Conservation (phyloP, 352 stramenopile species). For the Phytophthora niederhauseri region DNA sequence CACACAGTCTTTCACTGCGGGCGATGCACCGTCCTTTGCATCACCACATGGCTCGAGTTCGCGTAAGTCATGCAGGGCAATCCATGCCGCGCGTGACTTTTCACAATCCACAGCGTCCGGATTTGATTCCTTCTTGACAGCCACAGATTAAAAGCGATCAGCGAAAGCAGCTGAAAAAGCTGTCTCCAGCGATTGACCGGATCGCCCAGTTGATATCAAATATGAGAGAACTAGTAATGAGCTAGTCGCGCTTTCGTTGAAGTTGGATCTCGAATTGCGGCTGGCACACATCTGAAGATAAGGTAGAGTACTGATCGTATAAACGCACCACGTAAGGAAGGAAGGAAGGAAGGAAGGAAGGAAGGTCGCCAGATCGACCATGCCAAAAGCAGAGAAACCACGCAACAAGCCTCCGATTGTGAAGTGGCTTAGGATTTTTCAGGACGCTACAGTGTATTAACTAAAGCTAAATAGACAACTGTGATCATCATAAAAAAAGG, state of each 20-base stretch:
- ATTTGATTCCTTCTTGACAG: neutral
- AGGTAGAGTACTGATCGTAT: neutral
- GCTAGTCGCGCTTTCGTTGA: constrained; percentile 10
- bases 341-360: no score
- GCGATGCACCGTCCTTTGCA: neutral
- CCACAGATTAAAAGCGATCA: neutral
- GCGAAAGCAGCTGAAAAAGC: neutral
- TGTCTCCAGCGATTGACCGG: no score
- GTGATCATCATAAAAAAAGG: no score
- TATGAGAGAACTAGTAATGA: neutral
- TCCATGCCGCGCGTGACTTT: neutral
- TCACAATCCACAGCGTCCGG: neutral
- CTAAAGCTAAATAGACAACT: no score
- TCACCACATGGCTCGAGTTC: neutral
- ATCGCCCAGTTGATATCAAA: neutral
- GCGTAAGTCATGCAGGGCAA: neutral
- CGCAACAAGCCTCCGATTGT: no score
- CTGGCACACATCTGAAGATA: constrained; percentile 14
- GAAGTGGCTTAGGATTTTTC: no score
- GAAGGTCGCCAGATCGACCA: no score
- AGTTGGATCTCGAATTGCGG: constrained; percentile 19
- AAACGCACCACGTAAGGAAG: neutral
- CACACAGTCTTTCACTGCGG: no score
- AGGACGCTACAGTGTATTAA: no score
- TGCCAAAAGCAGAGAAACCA: no score